These are phyloP conservation scores for Xerocomellus chrysenteron DNA, from an alignment of 768 basidiomycete genomes.

Conservation along the genomic window DNA sequence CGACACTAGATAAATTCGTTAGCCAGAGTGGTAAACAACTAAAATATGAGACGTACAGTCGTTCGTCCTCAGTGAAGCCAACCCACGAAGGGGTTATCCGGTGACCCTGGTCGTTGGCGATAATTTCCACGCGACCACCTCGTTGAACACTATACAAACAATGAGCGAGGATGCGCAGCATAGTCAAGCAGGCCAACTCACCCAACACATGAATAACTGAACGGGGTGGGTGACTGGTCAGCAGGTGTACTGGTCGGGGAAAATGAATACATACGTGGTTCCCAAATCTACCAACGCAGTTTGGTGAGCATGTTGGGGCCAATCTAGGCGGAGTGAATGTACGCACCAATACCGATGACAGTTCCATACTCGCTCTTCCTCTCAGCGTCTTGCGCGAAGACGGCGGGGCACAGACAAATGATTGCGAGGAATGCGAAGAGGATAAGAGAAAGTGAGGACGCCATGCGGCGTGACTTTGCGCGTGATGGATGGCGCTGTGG, in stretches of 20 bases:
- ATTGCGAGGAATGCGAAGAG: slow-evolving; percentile 68
- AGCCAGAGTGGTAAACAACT: neutral
- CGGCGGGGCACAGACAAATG: slow-evolving; percentile 66
- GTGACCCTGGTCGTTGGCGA: slow-evolving; percentile 87
- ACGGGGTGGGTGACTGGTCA: slow-evolving; percentile 22
- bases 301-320: neutral
- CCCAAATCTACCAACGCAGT: slow-evolving; percentile 65
- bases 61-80: slow-evolving; percentile 75
- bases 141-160: slow-evolving; percentile 63
- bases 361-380: slow-evolving; percentile 76
- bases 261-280: slow-evolving; percentile 62
- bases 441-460: slow-evolving; percentile 58
- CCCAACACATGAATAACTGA: slow-evolving; percentile 95
- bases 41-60: slow-evolving; percentile 41
- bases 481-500: slow-evolving; percentile 48
- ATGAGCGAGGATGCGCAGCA: neutral
- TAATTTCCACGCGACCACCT: slow-evolving; percentile 84
- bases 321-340: fast-evolving
- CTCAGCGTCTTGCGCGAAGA: slow-evolving; percentile 57
- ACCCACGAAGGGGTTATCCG: slow-evolving; percentile 92
- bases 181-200: slow-evolving; percentile 37
- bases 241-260: neutral
- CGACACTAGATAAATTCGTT: slow-evolving; percentile 47
- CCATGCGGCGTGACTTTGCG: slow-evolving; percentile 52
- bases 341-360: slow-evolving; percentile 88